These are phyloP conservation scores for Dioszegia hungarica DNA, from an alignment of 768 basidiomycete genomes.

Conservation along the genomic window DNA sequence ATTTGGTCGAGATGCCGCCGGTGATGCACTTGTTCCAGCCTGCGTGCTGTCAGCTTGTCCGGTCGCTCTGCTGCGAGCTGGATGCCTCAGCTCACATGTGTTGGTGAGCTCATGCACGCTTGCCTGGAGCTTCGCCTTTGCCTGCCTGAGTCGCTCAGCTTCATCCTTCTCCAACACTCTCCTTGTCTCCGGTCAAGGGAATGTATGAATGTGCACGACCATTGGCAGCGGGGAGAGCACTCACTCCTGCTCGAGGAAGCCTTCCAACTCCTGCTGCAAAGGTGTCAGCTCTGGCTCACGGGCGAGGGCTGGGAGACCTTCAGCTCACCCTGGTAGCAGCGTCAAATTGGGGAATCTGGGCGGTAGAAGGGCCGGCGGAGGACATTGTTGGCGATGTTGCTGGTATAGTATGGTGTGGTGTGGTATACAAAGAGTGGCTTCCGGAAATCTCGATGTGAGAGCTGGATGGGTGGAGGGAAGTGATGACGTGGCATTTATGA, in stretches of 20 bases:
- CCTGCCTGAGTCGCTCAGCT: slow-evolving; percentile 52
- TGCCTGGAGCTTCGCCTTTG: slow-evolving; percentile 65
- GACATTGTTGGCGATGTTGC: background rate
- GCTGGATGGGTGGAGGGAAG: background rate
- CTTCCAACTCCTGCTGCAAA: slow-evolving; percentile 69
- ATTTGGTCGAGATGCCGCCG: slow-evolving; percentile 9
- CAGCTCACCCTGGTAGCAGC: slow-evolving; percentile 43
- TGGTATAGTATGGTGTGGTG: background rate
- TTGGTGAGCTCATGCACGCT: slow-evolving; percentile 70
- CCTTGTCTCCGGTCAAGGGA: background rate
- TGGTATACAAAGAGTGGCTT: background rate
- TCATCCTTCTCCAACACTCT: background rate
- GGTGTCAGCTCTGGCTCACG: slow-evolving; percentile 1
- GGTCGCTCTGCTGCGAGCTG: background rate
- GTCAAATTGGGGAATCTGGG: slow-evolving; percentile 42
- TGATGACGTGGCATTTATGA: background rate
- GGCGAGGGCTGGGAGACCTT: background rate
- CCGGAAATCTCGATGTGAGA: background rate
- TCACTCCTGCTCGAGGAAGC: slow-evolving; percentile 69
- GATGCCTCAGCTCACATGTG: slow-evolving; percentile 64
- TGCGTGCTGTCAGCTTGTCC: slow-evolving; percentile 13
- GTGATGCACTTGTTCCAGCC: slow-evolving; percentile 35
- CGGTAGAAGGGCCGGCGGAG: slow-evolving; percentile 21
- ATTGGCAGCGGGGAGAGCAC: slow-evolving; percentile 4
- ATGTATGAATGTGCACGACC: background rate